These are phyloP conservation scores for Lichina pygmaea DNA, from an alignment of 495 filamentous ascomycete species.

Conservation along the genomic window DNA sequence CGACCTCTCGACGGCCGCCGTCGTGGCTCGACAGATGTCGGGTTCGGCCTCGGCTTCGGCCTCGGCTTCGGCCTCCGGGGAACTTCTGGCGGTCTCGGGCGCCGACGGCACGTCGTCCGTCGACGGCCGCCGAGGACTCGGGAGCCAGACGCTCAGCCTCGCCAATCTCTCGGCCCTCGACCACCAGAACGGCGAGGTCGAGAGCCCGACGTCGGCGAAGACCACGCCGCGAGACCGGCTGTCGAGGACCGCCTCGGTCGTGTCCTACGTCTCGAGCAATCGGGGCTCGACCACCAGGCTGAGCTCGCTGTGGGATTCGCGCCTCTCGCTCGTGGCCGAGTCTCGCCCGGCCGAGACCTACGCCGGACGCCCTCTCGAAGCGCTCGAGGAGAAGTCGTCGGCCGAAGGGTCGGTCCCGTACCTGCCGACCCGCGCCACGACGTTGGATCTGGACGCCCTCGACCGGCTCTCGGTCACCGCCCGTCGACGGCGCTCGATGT, in stretches of 20 bases:
- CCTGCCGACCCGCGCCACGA: background rate
- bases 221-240: background rate
- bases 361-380: background rate
- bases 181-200: background rate
- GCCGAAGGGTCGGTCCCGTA: background rate
- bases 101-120: background rate
- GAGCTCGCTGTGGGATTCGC: slow-evolving; percentile 1
- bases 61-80: background rate
- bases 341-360: background rate
- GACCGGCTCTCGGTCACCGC: background rate
- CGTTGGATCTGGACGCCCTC: background rate
- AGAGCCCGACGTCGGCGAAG: background rate
- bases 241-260: slow-evolving; percentile 1
- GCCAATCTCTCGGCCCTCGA: background rate
- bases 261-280: slow-evolving; percentile 1
- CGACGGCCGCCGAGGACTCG: background rate
- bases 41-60: background rate
- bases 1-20: background rate
- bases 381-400: background rate
- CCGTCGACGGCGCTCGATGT: slow-evolving; percentile 1
- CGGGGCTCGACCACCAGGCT: background rate
- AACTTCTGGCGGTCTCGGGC: background rate
- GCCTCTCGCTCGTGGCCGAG: slow-evolving; percentile 1
- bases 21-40: background rate
- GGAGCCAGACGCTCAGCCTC: background rate